Percentiles rank a stretch among this genome's conserved stretches.
Evolutionary conservation across 1,284 basidiomycete genomes (phyloP).

Genomic region (Inonotus hispidus): DNA sequence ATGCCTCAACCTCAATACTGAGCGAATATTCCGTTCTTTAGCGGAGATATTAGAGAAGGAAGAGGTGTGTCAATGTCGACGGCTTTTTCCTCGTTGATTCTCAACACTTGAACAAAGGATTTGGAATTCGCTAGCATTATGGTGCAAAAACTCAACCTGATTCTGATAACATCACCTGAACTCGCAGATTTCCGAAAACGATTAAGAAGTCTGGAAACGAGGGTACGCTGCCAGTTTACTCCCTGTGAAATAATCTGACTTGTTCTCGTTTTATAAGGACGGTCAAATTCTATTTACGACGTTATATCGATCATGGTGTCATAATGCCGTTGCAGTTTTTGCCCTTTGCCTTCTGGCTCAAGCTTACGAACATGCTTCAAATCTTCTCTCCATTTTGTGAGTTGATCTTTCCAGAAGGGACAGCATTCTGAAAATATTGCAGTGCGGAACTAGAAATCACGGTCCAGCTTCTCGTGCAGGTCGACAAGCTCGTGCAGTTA

Average conservation of each 20-base stretch:
- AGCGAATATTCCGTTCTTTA: slow-evolving; percentile 92
- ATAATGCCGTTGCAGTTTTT: slow-evolving; percentile 96
- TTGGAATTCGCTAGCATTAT: slow-evolving; percentile 96
- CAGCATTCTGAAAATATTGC: slow-evolving; percentile 7
- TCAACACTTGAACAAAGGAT: slow-evolving; percentile 50
- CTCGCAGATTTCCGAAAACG: slow-evolving; percentile 89
- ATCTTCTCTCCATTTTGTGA: slow-evolving; percentile 94
- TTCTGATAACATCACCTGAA: slow-evolving; percentile 95
- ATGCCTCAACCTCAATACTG: slow-evolving; percentile 91
- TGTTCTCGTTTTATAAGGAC: slow-evolving; percentile 58
- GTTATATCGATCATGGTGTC: slow-evolving; percentile 96
- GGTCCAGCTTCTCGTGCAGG: slow-evolving; percentile 90
- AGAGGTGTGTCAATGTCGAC: slow-evolving; percentile 54
- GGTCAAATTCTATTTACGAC: slow-evolving; percentile 91
- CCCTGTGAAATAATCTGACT: neutral
- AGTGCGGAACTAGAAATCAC: slow-evolving; percentile 97
- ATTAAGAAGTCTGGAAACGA: slow-evolving; percentile 90
- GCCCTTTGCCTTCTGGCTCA: slow-evolving; percentile 94
- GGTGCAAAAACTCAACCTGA: slow-evolving; percentile 95
- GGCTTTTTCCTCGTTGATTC: neutral
- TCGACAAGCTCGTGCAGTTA: slow-evolving; percentile 97
- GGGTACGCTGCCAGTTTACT: slow-evolving; percentile 40
- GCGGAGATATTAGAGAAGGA: slow-evolving; percentile 98
- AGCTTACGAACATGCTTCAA: slow-evolving; percentile 98
- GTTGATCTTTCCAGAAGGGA: slow-evolving; percentile 27